phyloP scores from a whole-genome alignment of 257 asterid genomes.

The Plantago major region DNA sequence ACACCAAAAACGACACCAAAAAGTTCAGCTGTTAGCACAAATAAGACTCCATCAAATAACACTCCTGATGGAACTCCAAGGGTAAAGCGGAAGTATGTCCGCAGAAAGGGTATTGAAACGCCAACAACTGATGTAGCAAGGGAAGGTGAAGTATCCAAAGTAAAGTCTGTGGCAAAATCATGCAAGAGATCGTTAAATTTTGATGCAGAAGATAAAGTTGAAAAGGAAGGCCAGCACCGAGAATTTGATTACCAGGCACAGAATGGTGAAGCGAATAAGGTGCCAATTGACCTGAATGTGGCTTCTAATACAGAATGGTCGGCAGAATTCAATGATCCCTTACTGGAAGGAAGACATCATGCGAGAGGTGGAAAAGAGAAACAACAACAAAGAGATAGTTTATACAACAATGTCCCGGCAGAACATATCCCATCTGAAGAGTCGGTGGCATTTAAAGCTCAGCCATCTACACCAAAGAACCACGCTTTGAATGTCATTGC shows the following conservation, averaged over 20 bases:
- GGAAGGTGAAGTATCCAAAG: conserved; percentile 27
- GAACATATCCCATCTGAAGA: conserved; percentile 28
- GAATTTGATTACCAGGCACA: conserved; percentile 27
- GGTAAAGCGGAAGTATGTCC: conserved; percentile 62
- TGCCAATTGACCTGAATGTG: conserved; percentile 34
- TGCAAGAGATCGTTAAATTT: conserved; percentile 63
- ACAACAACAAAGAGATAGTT: conserved; percentile 23
- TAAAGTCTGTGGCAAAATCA: conserved; percentile 36
- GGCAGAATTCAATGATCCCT: conserved; percentile 22
- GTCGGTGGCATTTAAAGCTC: conserved; percentile 22
- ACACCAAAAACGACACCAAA: conserved; percentile 35
- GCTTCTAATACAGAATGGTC: conserved; percentile 31
- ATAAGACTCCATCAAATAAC: conserved; percentile 30
- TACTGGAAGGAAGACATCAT: conserved; percentile 24
- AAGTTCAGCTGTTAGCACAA: conserved; percentile 18
- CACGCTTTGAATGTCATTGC: conserved; percentile 60
- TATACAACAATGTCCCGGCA: conserved; percentile 13
- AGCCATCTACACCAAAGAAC: conserved; percentile 30
- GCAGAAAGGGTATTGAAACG: conserved; percentile 34
- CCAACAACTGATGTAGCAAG: conserved; percentile 28
- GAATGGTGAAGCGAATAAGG: conserved; percentile 29
- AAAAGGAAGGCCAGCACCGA: conserved; percentile 29
- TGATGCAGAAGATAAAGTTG: conserved; percentile 33
- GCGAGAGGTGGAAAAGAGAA: conserved; percentile 22
- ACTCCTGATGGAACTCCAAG: conserved; percentile 32